Evolutionary conservation across 2,329 filamentous ascomycete species (phyloP).

Genomic region (Orbilia oligospora): DNA sequence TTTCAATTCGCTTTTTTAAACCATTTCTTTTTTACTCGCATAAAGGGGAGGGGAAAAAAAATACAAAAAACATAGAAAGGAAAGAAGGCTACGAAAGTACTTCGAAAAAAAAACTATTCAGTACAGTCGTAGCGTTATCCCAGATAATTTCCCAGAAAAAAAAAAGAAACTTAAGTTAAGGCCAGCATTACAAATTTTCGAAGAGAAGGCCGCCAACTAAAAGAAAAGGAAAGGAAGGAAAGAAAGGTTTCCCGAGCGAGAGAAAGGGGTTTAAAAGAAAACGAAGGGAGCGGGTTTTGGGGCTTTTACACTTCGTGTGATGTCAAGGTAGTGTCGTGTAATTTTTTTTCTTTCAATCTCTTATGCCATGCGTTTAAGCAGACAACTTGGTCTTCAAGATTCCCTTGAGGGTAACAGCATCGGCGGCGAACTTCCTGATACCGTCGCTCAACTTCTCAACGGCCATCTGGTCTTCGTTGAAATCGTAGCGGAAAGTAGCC

Average conservation of each 20-base stretch:
- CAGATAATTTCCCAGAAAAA: not conserved
- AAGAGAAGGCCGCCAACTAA: not conserved
- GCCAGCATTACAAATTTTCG: not conserved
- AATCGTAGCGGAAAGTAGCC: slow-evolving; percentile 93
- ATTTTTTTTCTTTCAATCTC: slow-evolving; percentile 3
- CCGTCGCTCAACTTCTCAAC: slow-evolving; percentile 99
- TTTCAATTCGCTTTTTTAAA: no score
- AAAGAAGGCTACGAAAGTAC: no score
- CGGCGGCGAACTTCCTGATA: slow-evolving; percentile 99
- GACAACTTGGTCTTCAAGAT: slow-evolving; percentile 90
- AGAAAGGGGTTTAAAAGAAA: not conserved
- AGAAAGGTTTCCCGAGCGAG: not conserved
- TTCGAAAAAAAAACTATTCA: no score
- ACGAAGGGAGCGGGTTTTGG: not conserved
- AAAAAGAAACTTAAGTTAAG: slow-evolving; percentile 9
- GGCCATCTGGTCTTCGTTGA: slow-evolving; percentile 99
- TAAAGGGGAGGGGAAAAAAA: no score
- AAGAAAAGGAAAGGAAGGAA: not conserved
- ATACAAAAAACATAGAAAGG: no score
- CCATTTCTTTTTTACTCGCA: no score
- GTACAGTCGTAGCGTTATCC: slow-evolving; percentile 2
- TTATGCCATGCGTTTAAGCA: slow-evolving; percentile 50
- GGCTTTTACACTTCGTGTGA: not conserved
- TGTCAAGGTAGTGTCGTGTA: not conserved
- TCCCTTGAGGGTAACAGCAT: slow-evolving; percentile 92